phyloP scores from a whole-genome alignment of 1,284 basidiomycete genomes.

The Termitomyces sp. region DNA sequence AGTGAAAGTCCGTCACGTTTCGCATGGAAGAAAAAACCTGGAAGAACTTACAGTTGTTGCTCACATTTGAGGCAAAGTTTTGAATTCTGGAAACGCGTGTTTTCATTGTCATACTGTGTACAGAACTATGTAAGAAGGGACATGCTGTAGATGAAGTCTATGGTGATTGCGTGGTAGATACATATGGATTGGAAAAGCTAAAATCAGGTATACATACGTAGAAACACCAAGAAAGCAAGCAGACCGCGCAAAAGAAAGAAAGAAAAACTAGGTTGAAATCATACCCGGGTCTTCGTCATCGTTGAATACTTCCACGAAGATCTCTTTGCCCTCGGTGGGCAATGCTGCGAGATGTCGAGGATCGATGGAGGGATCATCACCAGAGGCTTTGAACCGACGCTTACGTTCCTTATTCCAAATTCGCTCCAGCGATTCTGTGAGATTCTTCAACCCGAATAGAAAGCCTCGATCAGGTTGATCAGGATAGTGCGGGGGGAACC shows the following conservation, averaged over 20 bases:
- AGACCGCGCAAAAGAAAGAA: conserved; percentile 2
- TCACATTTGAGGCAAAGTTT: background rate
- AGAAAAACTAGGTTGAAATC: conserved; percentile 51
- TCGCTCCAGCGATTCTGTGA: conserved; percentile 68
- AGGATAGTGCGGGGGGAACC: conserved; percentile 90
- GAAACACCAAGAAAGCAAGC: conserved; percentile 12
- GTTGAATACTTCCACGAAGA: conserved; percentile 71
- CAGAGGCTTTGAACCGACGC: conserved; percentile 55
- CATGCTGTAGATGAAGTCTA: conserved; percentile 16
- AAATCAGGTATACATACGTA: conserved; percentile 10
- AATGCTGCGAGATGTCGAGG: conserved; percentile 56
- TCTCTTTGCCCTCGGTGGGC: conserved; percentile 63
- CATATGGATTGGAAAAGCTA: conserved; percentile 9
- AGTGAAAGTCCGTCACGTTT: conserved; percentile 6
- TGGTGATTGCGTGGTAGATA: conserved; percentile 12
- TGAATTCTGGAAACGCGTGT: background rate
- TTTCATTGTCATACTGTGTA: background rate
- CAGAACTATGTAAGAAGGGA: conserved; percentile 5
- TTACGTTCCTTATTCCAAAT: conserved; percentile 85
- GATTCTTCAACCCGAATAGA: conserved; percentile 83
- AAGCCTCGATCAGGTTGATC: conserved; percentile 92
- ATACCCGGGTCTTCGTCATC: conserved; percentile 64
- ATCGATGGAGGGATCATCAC: conserved; percentile 48
- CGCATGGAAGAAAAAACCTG: no score
- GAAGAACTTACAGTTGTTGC: no score